These are phyloP conservation scores for Rosa chinensis DNA, from an alignment of 306 rosid species.

Conservation along the genomic window DNA sequence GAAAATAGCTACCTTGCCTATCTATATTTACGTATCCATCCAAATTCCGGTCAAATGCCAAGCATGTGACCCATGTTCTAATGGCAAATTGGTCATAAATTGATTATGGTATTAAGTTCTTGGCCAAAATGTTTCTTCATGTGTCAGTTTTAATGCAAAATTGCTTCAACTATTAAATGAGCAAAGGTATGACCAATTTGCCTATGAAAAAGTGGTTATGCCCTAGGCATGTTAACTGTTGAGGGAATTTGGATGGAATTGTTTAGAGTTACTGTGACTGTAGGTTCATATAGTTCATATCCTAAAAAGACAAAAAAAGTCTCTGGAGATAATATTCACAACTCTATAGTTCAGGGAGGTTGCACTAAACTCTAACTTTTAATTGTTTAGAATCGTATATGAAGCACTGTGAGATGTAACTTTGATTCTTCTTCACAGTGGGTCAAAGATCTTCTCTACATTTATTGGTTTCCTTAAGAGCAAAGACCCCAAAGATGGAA, in stretches of 20 bases:
- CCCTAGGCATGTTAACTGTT: background rate
- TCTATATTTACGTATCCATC: background rate
- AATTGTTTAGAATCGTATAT: background rate
- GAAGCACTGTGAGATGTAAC: background rate
- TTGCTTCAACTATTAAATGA: background rate
- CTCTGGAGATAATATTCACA: background rate
- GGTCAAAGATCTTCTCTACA: constrained; percentile 86
- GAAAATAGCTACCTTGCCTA: background rate
- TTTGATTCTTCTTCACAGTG: constrained; percentile 47
- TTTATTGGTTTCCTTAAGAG: constrained; percentile 93
- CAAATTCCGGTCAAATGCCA: background rate
- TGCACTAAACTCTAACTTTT: background rate
- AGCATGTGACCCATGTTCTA: background rate
- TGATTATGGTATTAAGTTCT: background rate
- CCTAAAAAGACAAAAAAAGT: background rate
- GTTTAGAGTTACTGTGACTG: background rate
- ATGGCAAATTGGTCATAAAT: background rate
- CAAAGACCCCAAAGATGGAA: constrained; percentile 85
- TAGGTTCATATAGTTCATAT: background rate
- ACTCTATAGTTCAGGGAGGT: background rate
- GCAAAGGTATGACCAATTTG: background rate
- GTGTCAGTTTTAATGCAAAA: background rate
- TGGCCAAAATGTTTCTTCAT: background rate
- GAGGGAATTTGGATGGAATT: background rate
- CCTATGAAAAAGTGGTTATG: background rate